Evolutionary conservation across 2,329 filamentous ascomycete species (phyloP).

Genomic region (Hypoxylon sp.): DNA sequence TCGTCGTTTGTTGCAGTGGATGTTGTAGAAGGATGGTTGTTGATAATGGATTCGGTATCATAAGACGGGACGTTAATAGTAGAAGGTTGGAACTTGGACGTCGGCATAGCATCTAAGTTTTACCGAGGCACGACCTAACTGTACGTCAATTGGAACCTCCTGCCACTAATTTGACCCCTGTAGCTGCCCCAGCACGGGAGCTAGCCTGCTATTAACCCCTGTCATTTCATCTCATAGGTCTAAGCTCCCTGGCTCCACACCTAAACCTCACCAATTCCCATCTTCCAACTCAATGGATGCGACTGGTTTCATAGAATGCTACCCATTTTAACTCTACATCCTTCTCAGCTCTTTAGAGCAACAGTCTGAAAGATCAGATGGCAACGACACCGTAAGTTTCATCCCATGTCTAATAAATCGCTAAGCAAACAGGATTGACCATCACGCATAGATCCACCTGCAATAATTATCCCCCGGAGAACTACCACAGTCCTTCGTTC

Average conservation of each 20-base stretch:
- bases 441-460: slow-evolving; percentile 34
- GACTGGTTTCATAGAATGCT: slow-evolving; percentile 1
- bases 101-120: slow-evolving; percentile 15
- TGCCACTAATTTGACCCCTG: slow-evolving; percentile 8
- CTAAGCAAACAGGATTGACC: too few species aligned
- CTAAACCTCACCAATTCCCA: slow-evolving; percentile 12
- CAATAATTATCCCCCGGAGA: slow-evolving; percentile 52
- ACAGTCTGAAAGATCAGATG: slow-evolving; percentile 33
- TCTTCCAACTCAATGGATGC: too few species aligned
- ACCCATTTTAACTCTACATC: slow-evolving; percentile 8
- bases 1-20: slow-evolving; percentile 12
- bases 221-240: slow-evolving; percentile 11
- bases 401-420: too few species aligned
- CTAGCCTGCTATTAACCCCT: slow-evolving; percentile 21
- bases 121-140: slow-evolving; percentile 45
- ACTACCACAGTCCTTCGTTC: slow-evolving; percentile 76
- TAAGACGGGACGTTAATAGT: too few species aligned
- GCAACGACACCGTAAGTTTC: slow-evolving; percentile 35
- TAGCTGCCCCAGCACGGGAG: slow-evolving; percentile 15
- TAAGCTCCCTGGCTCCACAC: slow-evolving; percentile 30
- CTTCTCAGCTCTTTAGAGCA: slow-evolving; percentile 1
- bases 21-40: slow-evolving; percentile 1
- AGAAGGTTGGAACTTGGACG: background rate
- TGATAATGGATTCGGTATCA: background rate
- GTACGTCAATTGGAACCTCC: slow-evolving; percentile 24